Percentiles rank a stretch among this genome's conserved stretches.
These are phyloP conservation scores for Hyphopichia fennica DNA, from an alignment of 1,139 yeast genomes.

Conservation along the genomic window DNA sequence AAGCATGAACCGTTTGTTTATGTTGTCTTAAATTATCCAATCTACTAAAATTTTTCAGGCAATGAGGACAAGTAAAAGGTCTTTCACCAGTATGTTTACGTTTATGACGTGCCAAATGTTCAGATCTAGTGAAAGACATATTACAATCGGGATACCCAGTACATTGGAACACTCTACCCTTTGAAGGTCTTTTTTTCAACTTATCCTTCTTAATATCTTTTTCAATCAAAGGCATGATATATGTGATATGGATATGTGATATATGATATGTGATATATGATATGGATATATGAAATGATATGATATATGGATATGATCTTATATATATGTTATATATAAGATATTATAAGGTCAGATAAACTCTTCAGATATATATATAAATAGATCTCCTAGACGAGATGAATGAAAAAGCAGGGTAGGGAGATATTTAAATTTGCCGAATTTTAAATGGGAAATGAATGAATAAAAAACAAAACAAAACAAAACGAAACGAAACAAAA, in stretches of 20 bases:
- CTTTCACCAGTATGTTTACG: conserved; percentile 95
- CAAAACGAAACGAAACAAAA: neutral
- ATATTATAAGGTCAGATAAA: no score
- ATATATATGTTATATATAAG: no score
- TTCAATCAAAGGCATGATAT: neutral
- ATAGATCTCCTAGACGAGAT: no score
- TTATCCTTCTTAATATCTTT: conserved; percentile 5
- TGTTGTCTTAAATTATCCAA: conserved; percentile 90
- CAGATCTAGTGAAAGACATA: conserved; percentile 87
- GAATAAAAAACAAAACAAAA: neutral
- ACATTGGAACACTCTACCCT: conserved; percentile 77
- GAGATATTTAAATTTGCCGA: no score
- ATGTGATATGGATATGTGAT: no score
- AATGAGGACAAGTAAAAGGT: conserved; percentile 85
- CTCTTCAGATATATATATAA: no score
- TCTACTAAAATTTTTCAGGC: conserved; percentile 78
- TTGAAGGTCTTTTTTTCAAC: conserved; percentile 40
- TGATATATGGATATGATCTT: no score
- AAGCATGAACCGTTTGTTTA: conserved; percentile 88
- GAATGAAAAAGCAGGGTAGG: no score
- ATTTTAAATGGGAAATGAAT: no score
- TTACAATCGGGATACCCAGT: conserved; percentile 83
- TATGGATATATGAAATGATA: no score
- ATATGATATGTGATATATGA: no score
- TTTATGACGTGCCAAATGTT: conserved; percentile 89